A percentile compares a stretch with the other conserved stretches of the same genome.
Conservation (phyloP, 2,329 filamentous ascomycete species). For the Chaetomiaceae sp. region DNA sequence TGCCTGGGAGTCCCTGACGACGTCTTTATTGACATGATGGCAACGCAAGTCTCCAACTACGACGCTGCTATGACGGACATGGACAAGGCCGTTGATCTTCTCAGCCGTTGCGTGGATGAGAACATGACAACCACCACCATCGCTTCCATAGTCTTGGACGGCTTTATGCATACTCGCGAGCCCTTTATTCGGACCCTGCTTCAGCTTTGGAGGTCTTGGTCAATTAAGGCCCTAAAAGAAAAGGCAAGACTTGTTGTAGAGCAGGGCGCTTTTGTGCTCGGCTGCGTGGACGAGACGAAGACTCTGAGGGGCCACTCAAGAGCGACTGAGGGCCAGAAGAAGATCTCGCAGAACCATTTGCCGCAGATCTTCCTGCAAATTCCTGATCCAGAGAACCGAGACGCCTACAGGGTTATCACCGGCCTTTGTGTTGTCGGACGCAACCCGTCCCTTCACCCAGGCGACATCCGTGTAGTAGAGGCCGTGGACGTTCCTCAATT, state of each 20-base stretch:
- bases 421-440: conserved; percentile 81
- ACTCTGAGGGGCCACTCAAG: conserved; percentile 67
- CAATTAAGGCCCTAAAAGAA: conserved; percentile 83
- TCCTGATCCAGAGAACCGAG: conserved; percentile 51
- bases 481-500: conserved; percentile 74
- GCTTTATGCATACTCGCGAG: conserved; percentile 70
- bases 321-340: conserved; percentile 36
- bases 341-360: conserved; percentile 44
- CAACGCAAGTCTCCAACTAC: conserved; percentile 63
- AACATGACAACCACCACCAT: conserved; percentile 75
- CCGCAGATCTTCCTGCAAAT: conserved; percentile 91
- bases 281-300: conserved; percentile 80
- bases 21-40: conserved; percentile 65
- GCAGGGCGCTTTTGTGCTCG: conserved; percentile 80
- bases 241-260: conserved; percentile 82
- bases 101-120: conserved; percentile 75
- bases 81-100: conserved; percentile 58
- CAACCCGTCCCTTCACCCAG: conserved; percentile 90
- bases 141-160: conserved; percentile 70
- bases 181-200: conserved; percentile 80
- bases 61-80: conserved; percentile 65
- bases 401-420: conserved; percentile 60
- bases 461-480: conserved; percentile 81
- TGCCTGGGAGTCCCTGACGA: conserved; percentile 65
- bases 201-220: conserved; percentile 83